These are phyloP conservation scores for Pseudogymnoascus destructans DNA, from an alignment of 2,329 filamentous ascomycete species.

Conservation along the genomic window DNA sequence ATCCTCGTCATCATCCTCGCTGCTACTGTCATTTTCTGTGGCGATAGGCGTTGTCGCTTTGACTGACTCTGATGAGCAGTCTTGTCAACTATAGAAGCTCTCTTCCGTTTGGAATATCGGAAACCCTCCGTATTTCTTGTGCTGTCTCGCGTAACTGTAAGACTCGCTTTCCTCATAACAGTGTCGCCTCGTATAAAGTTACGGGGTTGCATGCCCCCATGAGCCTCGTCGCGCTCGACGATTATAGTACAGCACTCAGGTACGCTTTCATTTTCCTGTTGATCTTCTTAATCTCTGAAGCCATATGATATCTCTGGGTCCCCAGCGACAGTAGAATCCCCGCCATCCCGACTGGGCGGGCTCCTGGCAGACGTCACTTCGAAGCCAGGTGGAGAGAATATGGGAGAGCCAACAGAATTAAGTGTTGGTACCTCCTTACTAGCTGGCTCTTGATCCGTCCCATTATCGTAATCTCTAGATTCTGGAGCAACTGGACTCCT, in stretches of 20 bases:
- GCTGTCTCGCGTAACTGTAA: not conserved
- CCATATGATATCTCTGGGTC: not conserved
- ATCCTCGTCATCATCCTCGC: not conserved
- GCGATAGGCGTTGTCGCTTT: not conserved
- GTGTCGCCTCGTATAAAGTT: not conserved
- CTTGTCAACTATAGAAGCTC: not conserved
- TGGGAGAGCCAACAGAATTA: not conserved
- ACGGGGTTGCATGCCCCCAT: not conserved
- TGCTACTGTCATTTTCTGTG: not conserved
- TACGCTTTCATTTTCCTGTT: not conserved
- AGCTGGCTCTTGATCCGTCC: not conserved
- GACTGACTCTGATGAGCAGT: not conserved
- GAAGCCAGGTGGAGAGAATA: not conserved
- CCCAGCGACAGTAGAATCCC: not conserved
- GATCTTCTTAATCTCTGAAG: not conserved
- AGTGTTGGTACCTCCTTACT: not conserved
- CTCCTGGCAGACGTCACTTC: not conserved
- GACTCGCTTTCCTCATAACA: not conserved
- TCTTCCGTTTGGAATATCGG: not conserved
- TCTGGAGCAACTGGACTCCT: not conserved
- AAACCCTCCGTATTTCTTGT: not conserved
- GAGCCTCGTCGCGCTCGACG: not conserved
- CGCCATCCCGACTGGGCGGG: not conserved
- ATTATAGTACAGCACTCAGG: too few species aligned
- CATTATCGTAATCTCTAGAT: not conserved